Evolutionary conservation across 495 filamentous ascomycete genomes (phyloP), one percentile per base, ranked within the genome.

Genomic region (Elasticomyces elasticus): DNA sequence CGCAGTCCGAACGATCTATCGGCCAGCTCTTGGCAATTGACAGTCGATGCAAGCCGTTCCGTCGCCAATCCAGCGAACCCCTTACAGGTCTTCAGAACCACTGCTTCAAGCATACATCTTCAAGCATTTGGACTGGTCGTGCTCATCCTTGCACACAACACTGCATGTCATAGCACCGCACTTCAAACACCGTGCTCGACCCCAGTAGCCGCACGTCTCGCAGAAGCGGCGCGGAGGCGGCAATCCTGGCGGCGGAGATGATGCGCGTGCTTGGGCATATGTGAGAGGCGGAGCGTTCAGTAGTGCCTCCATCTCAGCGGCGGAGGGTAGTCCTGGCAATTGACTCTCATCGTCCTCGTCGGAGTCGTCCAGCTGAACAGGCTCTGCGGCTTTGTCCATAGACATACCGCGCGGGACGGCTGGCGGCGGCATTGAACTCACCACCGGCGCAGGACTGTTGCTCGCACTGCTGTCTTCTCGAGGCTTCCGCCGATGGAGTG

Each of bases 201-300:
- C 89, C 89, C 90, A 95, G 67, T 92, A 94, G 27, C 89, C 89
- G 69, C 89, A 95, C 48, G 90, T 82, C 63, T 85, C 86, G 70
- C 89, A 95, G 64, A 95, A 95, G 24, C 66, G 64, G 48, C 88
- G 74, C 41, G 63, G 64, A 49, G 74, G 70, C n/a, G 86, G 80
- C 47, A 60, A 61, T 40, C 60, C 63, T 4, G 71, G 61, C 0
- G 71, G 56, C 1, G 78, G 72, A 52, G 80, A 79, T 11, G 69
- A 72, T 0, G 77, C 81, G n/a, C 85, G 74, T 24, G 89, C 82
- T 26, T 85, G 86, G 48, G 79, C 77, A 66, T 94, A 95, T n/a
- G 77, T 81, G 26, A 95, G 69, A 20, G 89, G 84, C 24, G 86
- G 84, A 33, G 80, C 81, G 0, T 79, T 68, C 7, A 92, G 66